Conservation (phyloP, 768 basidiomycete genomes). For the Russula griseocarnosa region DNA sequence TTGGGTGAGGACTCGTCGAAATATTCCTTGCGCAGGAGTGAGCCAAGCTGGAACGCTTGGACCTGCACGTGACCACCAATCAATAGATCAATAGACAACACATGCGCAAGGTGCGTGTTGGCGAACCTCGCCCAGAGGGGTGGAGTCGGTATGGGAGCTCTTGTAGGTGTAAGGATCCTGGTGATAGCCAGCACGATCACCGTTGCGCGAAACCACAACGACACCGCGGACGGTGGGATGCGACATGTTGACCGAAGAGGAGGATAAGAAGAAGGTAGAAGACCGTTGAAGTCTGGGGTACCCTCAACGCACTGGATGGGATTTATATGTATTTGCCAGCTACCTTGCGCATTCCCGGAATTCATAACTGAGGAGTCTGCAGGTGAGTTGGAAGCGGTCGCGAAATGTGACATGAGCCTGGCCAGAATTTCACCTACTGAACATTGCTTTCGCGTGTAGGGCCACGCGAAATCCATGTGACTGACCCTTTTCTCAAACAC, state of each 20-base stretch:
- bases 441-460: slow-evolving; percentile 21
- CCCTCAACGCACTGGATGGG: slow-evolving; percentile 1
- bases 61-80: slow-evolving; percentile 40
- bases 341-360: slow-evolving; percentile 10
- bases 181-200: slow-evolving; percentile 63
- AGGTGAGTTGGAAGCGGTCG: slow-evolving; percentile 15
- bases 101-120: background rate
- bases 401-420: slow-evolving; percentile 11
- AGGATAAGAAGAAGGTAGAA: slow-evolving; percentile 20
- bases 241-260: slow-evolving; percentile 33
- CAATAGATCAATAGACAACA: background rate
- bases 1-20: slow-evolving; percentile 61
- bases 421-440: slow-evolving; percentile 24
- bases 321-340: slow-evolving; percentile 19
- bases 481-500: slow-evolving; percentile 8
- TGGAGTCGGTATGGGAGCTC: slow-evolving; percentile 60
- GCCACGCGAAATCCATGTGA: slow-evolving; percentile 27
- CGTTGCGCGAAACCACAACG: slow-evolving; percentile 74
- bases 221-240: slow-evolving; percentile 65
- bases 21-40: slow-evolving; percentile 60
- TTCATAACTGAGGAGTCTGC: slow-evolving; percentile 14
- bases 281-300: slow-evolving; percentile 26
- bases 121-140: slow-evolving; percentile 69
- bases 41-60: slow-evolving; percentile 64
- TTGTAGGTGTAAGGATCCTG: slow-evolving; percentile 70